Evolutionary conservation across 345 rosid genomes (phyloP).

Genomic region (Populus tremula): DNA sequence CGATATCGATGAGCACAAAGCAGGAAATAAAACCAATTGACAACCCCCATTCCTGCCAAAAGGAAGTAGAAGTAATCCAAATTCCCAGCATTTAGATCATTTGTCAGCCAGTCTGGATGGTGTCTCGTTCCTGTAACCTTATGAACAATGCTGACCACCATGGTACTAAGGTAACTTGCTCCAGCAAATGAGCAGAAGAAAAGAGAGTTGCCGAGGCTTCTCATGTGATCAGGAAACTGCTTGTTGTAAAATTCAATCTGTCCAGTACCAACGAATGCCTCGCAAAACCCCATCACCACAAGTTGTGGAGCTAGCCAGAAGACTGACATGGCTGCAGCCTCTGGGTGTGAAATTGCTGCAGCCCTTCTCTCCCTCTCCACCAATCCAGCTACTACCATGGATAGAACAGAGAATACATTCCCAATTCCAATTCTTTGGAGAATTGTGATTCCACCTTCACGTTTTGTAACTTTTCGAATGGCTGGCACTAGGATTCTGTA

Average conservation of each 20-base stretch:
- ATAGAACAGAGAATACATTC: slow-evolving; percentile 6
- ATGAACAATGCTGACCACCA: slow-evolving; percentile 17
- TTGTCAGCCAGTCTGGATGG: slow-evolving; percentile 25
- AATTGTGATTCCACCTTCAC: slow-evolving; percentile 25
- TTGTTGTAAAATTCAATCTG: slow-evolving; percentile 41
- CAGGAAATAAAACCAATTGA: slow-evolving; percentile 30
- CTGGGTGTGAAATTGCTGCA: slow-evolving; percentile 14
- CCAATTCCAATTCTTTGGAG: slow-evolving; percentile 32
- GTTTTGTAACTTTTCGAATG: slow-evolving; percentile 16
- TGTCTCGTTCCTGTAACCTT: slow-evolving; percentile 5
- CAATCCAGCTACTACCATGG: slow-evolving; percentile 24
- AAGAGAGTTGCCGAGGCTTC: slow-evolving; percentile 33
- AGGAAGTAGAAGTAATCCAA: slow-evolving; percentile 38
- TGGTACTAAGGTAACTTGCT: slow-evolving; percentile 21
- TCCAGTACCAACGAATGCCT: slow-evolving; percentile 30
- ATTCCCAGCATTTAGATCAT: slow-evolving; percentile 33
- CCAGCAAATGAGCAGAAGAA: slow-evolving; percentile 18
- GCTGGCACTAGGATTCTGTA: slow-evolving; percentile 22
- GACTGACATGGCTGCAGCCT: slow-evolving; percentile 24
- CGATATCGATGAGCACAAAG: slow-evolving; percentile 24
- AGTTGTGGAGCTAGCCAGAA: slow-evolving; percentile 44
- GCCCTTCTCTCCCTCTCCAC: slow-evolving; percentile 34
- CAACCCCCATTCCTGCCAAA: slow-evolving; percentile 26
- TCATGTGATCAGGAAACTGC: slow-evolving; percentile 46
- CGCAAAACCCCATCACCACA: slow-evolving; percentile 29